Evolutionary conservation across 2,329 filamentous ascomycete genomes (phyloP).

Genomic region (Fusarium zealandicum): DNA sequence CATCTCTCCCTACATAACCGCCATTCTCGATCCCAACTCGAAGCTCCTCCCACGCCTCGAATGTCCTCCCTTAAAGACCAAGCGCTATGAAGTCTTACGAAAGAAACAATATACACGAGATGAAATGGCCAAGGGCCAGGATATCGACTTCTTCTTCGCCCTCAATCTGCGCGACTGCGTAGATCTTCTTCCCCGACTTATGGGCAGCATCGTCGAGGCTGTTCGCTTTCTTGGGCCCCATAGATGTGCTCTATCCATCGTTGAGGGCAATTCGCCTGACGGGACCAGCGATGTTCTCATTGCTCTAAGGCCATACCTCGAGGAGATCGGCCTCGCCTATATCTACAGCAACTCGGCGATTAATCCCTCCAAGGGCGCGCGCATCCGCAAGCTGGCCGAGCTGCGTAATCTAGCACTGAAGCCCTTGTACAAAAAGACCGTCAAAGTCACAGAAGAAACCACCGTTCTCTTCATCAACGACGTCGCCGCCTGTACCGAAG

Average conservation of each 20-base stretch:
- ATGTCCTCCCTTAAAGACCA: constrained; percentile 38
- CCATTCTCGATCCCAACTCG: constrained; percentile 43
- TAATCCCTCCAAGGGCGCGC: constrained; percentile 52
- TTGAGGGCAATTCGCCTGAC: constrained; percentile 63
- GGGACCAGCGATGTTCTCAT: constrained; percentile 60
- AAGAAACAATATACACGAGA: not conserved
- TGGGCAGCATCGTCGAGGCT: constrained; percentile 60
- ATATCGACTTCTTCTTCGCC: constrained; percentile 57
- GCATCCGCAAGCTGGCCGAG: constrained; percentile 56
- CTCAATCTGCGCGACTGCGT: constrained; percentile 59
- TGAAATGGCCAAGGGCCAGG: not conserved
- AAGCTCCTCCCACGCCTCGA: constrained; percentile 38
- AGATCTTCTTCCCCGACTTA: constrained; percentile 56
- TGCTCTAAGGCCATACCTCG: constrained; percentile 50
- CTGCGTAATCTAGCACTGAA: constrained; percentile 61
- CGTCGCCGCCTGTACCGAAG: constrained; percentile 60
- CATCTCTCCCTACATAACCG: constrained; percentile 39
- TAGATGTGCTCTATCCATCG: constrained; percentile 60
- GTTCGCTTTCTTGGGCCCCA: constrained; percentile 59
- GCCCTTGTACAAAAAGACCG: constrained; percentile 49
- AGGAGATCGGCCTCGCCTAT: constrained; percentile 51
- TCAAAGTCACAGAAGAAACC: constrained; percentile 45
- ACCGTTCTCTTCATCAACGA: constrained; percentile 63
- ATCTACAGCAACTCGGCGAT: constrained; percentile 52
- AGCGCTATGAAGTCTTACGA: constrained; percentile 38